Evolutionary conservation across 2,329 filamentous ascomycete species (phyloP), one percentile per base, ranked within the genome.

Genomic region (Macrophomina tecta): DNA sequence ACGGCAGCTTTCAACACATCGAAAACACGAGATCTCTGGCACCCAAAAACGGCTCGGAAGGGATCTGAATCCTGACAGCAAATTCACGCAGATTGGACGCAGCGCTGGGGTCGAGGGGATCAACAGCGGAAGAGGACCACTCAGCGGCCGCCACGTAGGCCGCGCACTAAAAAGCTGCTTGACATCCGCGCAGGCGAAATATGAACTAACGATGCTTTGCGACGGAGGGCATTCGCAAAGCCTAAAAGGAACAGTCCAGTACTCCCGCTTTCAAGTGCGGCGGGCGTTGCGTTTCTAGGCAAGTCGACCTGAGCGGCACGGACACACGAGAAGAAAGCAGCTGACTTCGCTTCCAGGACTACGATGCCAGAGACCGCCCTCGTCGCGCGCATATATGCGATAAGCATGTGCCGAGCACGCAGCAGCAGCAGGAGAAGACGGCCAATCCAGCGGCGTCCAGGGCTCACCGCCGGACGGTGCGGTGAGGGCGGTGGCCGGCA

Each of bases 91-190:
- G 69, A 69, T 68, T 67, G 69, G 69, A 67, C 68, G 66, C 69
- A 56, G 64, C 69, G 67, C 69, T 67, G 69, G 69, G 68, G 66
- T 61, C 67, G 69, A 71, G 46, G 67, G 72, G 75, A 78, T 78
- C 76, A 76, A 73, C 73, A 72, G 72, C 68, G 67, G 72, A 53
- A 73, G 71, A 71, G 79, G 75, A 72, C 78, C 77, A 80, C 74
- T 80, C 77, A 80, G 76, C 76, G 76, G 75, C 73, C 73, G 78
- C 77, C 78, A 80, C 78, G 78, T 80, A 72, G 72, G 75, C 69
- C 68, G 30, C 66, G 45, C 66, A 67, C 61, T 67, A 64, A 64
- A 62, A 52, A 11, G 45, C 42, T 64, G 65, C 56, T 67, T 52
- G 66, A 68, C 52, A 66, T 36, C 49, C 48, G 65, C 53, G 38